Evolutionary conservation across 208 protist species (phyloP).

Genomic region (Porcisia hertigi): DNA sequence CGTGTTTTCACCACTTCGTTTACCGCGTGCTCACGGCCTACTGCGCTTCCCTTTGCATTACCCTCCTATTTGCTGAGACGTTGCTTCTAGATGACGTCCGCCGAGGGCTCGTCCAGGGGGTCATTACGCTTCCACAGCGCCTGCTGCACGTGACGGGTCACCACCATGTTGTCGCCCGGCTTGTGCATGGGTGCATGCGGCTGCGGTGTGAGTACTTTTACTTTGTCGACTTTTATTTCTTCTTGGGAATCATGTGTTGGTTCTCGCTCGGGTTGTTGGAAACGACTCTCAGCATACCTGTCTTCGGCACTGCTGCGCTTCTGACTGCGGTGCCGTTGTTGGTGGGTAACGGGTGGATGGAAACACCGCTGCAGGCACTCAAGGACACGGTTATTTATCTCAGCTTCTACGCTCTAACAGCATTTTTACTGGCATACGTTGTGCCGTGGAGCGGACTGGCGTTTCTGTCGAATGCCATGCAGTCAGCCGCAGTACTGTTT

Average conservation of each 20-base stretch:
- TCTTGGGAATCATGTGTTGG: conserved; percentile 48
- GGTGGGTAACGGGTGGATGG: conserved; percentile 23
- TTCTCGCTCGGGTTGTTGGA: conserved; percentile 45
- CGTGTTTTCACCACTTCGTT: conserved; percentile 3
- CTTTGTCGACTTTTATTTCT: conserved; percentile 63
- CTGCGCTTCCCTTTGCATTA: conserved; percentile 40
- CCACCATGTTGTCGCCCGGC: not conserved
- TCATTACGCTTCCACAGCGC: conserved; percentile 28
- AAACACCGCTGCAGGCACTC: conserved; percentile 6
- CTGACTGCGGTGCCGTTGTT: conserved; percentile 27
- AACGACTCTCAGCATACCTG: conserved; percentile 20
- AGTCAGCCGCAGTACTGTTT: conserved; percentile 32
- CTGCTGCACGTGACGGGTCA: conserved; percentile 20
- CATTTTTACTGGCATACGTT: conserved; percentile 18
- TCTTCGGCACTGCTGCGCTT: conserved; percentile 27
- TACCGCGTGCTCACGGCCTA: conserved; percentile 31
- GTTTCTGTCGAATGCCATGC: conserved; percentile 43
- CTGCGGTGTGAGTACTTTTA: conserved; percentile 39
- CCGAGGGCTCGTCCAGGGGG: conserved; percentile 16
- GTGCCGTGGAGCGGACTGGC: conserved; percentile 31
- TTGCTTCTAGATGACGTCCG: conserved; percentile 29
- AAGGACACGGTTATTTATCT: conserved; percentile 24
- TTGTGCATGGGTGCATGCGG: conserved; percentile 2
- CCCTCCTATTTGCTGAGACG: conserved; percentile 37
- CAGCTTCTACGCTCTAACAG: conserved; percentile 16